Evolutionary conservation across 2,329 filamentous ascomycete genomes (phyloP).

Genomic region (Remersonia thermophila): DNA sequence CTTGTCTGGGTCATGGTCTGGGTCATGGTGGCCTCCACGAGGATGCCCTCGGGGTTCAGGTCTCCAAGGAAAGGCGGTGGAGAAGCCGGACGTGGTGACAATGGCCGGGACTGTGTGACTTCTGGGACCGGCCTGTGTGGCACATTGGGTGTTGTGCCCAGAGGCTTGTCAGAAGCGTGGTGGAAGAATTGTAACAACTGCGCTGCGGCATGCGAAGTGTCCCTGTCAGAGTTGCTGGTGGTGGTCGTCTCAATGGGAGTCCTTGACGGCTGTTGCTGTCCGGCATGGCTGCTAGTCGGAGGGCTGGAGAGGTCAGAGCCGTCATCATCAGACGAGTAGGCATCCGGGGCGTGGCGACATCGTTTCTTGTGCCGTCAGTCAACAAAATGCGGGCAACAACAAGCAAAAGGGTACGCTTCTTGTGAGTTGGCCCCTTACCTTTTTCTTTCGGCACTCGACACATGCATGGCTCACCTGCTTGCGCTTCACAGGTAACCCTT

Average conservation of each 20-base stretch:
- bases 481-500: conserved; percentile 44
- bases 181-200: conserved; percentile 15
- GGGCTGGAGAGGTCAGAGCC: neutral
- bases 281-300: too few relatives aligned
- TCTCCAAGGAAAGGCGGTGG: conserved; percentile 26
- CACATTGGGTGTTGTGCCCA: conserved; percentile 9
- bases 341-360: conserved; percentile 1
- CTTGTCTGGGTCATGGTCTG: neutral
- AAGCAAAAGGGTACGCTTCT: neutral
- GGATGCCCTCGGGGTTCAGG: conserved; percentile 20
- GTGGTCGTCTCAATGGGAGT: too few relatives aligned
- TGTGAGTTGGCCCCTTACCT: conserved; percentile 27
- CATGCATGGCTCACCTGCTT: conserved; percentile 49
- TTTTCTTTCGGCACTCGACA: conserved; percentile 40
- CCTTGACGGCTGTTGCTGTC: too few relatives aligned
- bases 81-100: conserved; percentile 15
- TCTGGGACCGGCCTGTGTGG: conserved; percentile 1
- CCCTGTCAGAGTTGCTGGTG: conserved; percentile 2
- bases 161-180: conserved; percentile 9
- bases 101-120: neutral
- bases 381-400: neutral
- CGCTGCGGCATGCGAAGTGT: conserved; percentile 13
- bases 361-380: conserved; percentile 1
- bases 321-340: conserved; percentile 1
- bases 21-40: conserved; percentile 19